Evolutionary conservation across 2,329 filamentous ascomycete genomes (phyloP).

Genomic region (Sordariomycetes sp.): DNA sequence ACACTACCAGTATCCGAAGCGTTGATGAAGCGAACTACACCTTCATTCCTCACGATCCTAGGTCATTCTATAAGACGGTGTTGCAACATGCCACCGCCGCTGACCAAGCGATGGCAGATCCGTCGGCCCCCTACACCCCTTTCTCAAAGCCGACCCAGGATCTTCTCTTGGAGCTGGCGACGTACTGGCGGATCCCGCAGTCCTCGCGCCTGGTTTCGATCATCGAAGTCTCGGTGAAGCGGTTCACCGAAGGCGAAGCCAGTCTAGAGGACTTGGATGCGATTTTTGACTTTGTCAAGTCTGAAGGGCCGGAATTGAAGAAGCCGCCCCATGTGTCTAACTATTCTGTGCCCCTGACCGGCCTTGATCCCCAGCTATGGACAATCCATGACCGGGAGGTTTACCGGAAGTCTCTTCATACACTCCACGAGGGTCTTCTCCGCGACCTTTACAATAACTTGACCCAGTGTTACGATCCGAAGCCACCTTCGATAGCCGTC

Average conservation of each 20-base stretch:
- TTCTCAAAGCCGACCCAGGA: conserved; percentile 72
- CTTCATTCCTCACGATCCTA: conserved; percentile 77
- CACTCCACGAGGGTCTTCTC: conserved; percentile 68
- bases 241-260: conserved; percentile 75
- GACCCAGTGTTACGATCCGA: conserved; percentile 79
- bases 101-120: conserved; percentile 43
- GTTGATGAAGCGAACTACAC: conserved; percentile 62
- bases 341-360: conserved; percentile 34
- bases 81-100: conserved; percentile 62
- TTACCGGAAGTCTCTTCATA: conserved; percentile 63
- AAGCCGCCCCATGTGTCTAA: conserved; percentile 43
- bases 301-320: conserved; percentile 52
- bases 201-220: conserved; percentile 70
- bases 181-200: conserved; percentile 81
- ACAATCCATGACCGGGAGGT: conserved; percentile 53
- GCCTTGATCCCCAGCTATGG: conserved; percentile 50
- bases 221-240: conserved; percentile 72
- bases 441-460: conserved; percentile 81
- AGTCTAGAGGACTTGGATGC: conserved; percentile 69
- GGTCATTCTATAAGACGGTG: conserved; percentile 72
- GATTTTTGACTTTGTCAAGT: conserved; percentile 72
- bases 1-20: conserved; percentile 32
- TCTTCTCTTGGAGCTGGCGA: conserved; percentile 69
- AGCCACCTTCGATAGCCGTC: conserved; percentile 66
- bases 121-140: conserved; percentile 32